Evolutionary conservation across 371 early-diverging fungal genomes (phyloP), one percentile per base, ranked within the genome.

Genomic region (Mortierella sp.): DNA sequence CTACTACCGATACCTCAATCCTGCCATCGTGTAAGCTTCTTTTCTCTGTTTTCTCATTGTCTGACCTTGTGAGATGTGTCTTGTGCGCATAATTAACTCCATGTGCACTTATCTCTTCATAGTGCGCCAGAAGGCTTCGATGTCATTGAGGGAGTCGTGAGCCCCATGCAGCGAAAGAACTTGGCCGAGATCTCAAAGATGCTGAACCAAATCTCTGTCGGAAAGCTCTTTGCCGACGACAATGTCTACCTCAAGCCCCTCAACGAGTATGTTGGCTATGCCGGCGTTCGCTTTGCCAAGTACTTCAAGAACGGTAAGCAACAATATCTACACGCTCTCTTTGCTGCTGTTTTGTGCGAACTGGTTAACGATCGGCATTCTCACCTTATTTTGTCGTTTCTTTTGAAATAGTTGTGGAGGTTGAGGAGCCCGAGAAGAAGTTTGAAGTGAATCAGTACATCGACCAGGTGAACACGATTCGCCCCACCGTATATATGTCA

Each of bases 1-100:
- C 53, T 99, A 98, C 89, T 98, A 98, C 89, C 95, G 98, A 51
- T 99, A 98, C 88, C 93, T 99, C 79, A 98, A 98, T 88, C 99
- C 98, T 26, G 99, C 97, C n/a, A 98, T 99, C 78, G 94, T 97
- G 93, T 95, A 91, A 91, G 93, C 89, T 6, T n/a, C 28, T 3
- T 6, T 6, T 11, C 28, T 67, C 10, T 21, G 9, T 71, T 71
- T 24, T 51, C 13, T 13, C n/a, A n/a, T 54, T 70, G 31, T 26
- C 24, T 6, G 19, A 1, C 13, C 4, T 34, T 34, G 34, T 19
- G 21, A 5, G 34, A 5, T 26, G n/a, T 34, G 43, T 46, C n/a
- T 55, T 69, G 43, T 53, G 37, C 73, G 34, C 16, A 11, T 4
- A 6, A 24, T 53, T 37, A 3, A 34, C 51, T 69, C 26, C 10